Base-by-base conservation (phyloP, 768 basidiomycete species). In the Scleroderma bovista region DNA sequence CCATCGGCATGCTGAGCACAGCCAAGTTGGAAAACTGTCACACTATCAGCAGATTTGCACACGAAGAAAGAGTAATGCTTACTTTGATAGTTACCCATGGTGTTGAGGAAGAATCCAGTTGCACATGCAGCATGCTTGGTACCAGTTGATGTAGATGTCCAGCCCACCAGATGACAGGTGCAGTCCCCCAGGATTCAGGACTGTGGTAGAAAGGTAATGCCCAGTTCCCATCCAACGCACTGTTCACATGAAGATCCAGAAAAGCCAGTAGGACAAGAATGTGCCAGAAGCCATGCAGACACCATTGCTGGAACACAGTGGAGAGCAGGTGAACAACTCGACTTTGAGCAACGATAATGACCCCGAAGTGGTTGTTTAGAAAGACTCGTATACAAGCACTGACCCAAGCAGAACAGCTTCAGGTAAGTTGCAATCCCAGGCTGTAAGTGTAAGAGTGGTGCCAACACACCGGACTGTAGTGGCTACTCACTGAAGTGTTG, bases 191-290 rank as follows among this genome's bases (percentile, higher is more conserved):
- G 74, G 69, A 55, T 83, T 79, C 33, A 67, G 60, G 23, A 79
- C 69, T 1, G 67, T 59, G 4, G 78, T 65, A 11, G 69, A 64
- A 50, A 88, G 73, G 63, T 92, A 95, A 39, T 73, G 72, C 0
- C 93, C 93, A 1, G 81, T 76, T 0, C 92, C 92, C 0, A 1
- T 87, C 87, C 6, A 73, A 31, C 1, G 80, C 92, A 95, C 1
- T 79, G 70, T 62, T 93, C 90, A 68, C 93, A 95, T 0, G 84
- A 81, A 5, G 81, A 63, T 3, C 92, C 92, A 0, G 75, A 81
- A 64, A 93, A 94, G 0, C 88, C 88, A 2, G 78, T 51, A 0
- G 81, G 75, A 58, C 92, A 95, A 0, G 72, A 67, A 95, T 12
- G 76, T 79, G 9, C 86, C 87, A 0, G 79, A 76, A 1, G 81